phyloP scores from a whole-genome alignment of 495 filamentous ascomycete species.

The Thermothielavioides terrestris region DNA sequence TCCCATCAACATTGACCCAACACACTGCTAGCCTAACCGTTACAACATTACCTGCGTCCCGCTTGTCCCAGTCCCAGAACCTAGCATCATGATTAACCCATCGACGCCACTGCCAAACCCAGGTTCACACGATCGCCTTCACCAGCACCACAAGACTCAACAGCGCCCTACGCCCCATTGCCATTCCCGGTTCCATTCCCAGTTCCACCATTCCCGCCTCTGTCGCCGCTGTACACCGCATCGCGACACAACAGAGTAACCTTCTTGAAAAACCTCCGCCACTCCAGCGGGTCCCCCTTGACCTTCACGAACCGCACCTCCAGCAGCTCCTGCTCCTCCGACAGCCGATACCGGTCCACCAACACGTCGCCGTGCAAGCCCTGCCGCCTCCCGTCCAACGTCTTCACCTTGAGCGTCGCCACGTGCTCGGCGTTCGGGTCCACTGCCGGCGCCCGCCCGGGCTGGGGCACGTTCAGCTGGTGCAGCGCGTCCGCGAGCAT shows the following conservation, averaged over 20 bases:
- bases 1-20: constrained; percentile 5
- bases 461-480: constrained; percentile 68
- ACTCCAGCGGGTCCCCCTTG: constrained; percentile 94
- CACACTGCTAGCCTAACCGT: neutral
- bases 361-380: constrained; percentile 74
- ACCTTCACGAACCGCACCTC: constrained; percentile 90
- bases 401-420: constrained; percentile 61
- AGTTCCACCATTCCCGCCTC: neutral
- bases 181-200: neutral
- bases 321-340: constrained; percentile 46
- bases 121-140: neutral
- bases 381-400: constrained; percentile 71
- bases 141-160: neutral
- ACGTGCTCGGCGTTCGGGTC: constrained; percentile 37
- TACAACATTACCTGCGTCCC: no score
- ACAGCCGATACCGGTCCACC: constrained; percentile 55
- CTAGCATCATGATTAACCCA: neutral
- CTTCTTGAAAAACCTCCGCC: constrained; percentile 95
- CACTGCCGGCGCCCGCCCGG: constrained; percentile 14
- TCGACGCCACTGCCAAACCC: neutral
- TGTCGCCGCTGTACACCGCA: constrained; percentile 52
- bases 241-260: constrained; percentile 77
- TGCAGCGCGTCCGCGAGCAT: constrained; percentile 75
- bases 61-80: no score
- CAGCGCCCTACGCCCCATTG: constrained; percentile 4